These are phyloP conservation scores for Bimuria novae-zelandiae DNA, from an alignment of 2,329 filamentous ascomycete genomes.

Conservation along the genomic window DNA sequence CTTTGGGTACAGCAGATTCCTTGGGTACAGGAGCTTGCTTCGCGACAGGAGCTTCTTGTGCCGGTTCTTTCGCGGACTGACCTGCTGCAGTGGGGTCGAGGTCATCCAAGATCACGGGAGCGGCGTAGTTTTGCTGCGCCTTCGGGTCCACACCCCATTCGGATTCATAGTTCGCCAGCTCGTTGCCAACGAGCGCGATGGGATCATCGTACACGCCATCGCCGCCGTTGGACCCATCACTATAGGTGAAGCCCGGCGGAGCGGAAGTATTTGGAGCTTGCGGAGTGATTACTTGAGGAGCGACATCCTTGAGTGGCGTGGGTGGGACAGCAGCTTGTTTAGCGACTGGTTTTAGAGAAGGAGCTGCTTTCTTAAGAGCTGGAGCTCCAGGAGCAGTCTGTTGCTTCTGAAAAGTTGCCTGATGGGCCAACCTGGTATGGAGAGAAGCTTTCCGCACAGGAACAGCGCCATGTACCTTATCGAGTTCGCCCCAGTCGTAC, in stretches of 20 bases:
- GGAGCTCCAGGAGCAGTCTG: background rate
- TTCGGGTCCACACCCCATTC: conserved; percentile 5
- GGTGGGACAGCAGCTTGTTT: no score
- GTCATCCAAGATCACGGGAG: background rate
- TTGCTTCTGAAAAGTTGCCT: background rate
- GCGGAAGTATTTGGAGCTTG: background rate
- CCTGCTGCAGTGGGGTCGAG: background rate
- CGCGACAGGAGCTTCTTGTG: background rate
- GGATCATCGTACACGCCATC: conserved; percentile 10
- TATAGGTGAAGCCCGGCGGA: background rate
- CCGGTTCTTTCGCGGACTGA: background rate
- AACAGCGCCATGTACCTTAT: background rate
- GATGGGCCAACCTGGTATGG: background rate
- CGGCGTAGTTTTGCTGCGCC: background rate
- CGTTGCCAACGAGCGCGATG: conserved; percentile 9
- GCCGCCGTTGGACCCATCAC: conserved; percentile 8
- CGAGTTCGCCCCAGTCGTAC: background rate
- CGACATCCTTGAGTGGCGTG: no score
- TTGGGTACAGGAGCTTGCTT: background rate
- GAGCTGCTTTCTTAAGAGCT: background rate
- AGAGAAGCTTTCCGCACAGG: background rate
- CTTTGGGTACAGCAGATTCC: background rate
- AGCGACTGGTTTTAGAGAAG: no score
- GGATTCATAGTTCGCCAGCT: conserved; percentile 12
- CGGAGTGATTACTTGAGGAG: background rate